Conservation (phyloP, 495 filamentous ascomycete genomes). For the Echria macrotheca region DNA sequence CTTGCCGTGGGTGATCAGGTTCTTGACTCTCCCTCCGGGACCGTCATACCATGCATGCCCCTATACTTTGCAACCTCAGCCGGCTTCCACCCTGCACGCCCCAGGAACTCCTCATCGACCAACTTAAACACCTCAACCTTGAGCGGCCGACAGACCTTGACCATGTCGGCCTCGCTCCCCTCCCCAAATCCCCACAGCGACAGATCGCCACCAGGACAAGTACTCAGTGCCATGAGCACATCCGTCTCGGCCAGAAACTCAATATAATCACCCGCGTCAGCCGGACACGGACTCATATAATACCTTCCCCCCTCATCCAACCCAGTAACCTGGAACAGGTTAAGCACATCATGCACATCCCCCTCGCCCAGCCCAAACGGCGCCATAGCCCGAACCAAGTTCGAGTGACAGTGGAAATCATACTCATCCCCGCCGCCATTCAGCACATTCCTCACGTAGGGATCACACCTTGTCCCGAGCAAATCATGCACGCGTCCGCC, state of each 20-base stretch:
- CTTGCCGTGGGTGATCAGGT: too few relatives aligned
- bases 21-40: constrained; percentile 15
- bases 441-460: constrained; percentile 67
- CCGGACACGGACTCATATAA: constrained; percentile 70
- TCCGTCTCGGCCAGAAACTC: constrained; percentile 76
- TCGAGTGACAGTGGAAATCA: constrained; percentile 79
- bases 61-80: constrained; percentile 53
- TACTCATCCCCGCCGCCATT: constrained; percentile 56
- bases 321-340: constrained; percentile 77
- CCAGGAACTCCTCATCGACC: constrained; percentile 41
- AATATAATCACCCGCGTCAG: constrained; percentile 58
- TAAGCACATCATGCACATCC: constrained; percentile 77
- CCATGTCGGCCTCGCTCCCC: constrained; percentile 59
- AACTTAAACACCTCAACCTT: constrained; percentile 65
- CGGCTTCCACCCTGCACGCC: constrained; percentile 54
- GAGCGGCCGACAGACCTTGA: constrained; percentile 65
- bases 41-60: constrained; percentile 60
- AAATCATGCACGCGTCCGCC: constrained; percentile 66
- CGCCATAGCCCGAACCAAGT: constrained; percentile 65
- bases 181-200: constrained; percentile 71
- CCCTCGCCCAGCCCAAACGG: constrained; percentile 62
- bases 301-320: constrained; percentile 66
- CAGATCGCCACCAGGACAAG: constrained; percentile 58
- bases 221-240: constrained; percentile 66
- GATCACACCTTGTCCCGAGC: constrained; percentile 71